Evolutionary conservation across 805 yeast species (phyloP).

Genomic region (Millerago galiae): DNA sequence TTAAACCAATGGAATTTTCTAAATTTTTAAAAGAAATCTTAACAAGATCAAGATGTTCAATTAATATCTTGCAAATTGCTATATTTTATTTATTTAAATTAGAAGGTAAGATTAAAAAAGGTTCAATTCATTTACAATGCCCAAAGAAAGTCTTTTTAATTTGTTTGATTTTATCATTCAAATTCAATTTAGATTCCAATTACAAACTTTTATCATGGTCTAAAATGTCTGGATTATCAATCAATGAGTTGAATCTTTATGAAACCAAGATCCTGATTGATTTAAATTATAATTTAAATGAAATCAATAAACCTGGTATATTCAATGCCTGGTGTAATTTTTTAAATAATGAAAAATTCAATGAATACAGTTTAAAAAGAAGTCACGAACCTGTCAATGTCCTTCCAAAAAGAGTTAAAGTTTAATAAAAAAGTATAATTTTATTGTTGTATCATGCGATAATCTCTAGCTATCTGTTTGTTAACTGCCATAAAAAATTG

Average conservation of each 20-base stretch:
- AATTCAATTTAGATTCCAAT: slow-evolving; percentile 68
- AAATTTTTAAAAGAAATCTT: slow-evolving; percentile 35
- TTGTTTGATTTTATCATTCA: slow-evolving; percentile 64
- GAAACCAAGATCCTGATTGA: slow-evolving; percentile 49
- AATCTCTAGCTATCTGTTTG: too few relatives aligned
- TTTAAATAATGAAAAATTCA: neutral
- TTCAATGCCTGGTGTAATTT: neutral
- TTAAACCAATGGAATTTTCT: slow-evolving; percentile 5
- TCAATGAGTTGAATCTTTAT: slow-evolving; percentile 40
- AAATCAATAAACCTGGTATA: slow-evolving; percentile 3
- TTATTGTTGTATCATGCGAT: too few relatives aligned
- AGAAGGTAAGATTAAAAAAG: slow-evolving; percentile 21
- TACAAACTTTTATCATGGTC: slow-evolving; percentile 69
- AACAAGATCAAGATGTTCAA: slow-evolving; percentile 50
- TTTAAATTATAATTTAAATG: slow-evolving; percentile 50
- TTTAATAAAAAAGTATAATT: neutral
- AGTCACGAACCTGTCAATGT: too few relatives aligned
- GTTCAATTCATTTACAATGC: slow-evolving; percentile 26
- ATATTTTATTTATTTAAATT: slow-evolving; percentile 57
- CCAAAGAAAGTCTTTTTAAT: slow-evolving; percentile 65
- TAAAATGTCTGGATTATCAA: slow-evolving; percentile 58
- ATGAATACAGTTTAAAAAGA: neutral
- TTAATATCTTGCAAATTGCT: slow-evolving; percentile 58
- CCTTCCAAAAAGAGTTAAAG: neutral
- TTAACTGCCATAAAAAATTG: neutral